These are phyloP conservation scores for Trypanosomatidae sp. DNA, from an alignment of 208 protist species.

Conservation along the genomic window DNA sequence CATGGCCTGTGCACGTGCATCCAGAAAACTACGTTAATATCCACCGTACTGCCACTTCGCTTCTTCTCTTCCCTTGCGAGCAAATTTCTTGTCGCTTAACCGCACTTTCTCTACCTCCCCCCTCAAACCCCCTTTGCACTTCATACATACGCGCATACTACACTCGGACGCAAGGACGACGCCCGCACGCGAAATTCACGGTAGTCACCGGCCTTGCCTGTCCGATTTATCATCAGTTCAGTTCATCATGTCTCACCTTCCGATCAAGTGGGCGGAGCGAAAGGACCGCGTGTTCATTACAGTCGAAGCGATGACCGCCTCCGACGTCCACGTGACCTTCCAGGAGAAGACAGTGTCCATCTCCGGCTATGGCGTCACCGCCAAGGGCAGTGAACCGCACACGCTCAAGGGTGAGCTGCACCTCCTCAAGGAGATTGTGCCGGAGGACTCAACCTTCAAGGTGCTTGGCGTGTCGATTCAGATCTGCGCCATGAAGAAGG, in stretches of 20 bases:
- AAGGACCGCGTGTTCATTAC: slow-evolving; percentile 89
- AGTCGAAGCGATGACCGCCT: slow-evolving; percentile 70
- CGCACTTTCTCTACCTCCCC: not conserved
- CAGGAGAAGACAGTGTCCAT: slow-evolving; percentile 75
- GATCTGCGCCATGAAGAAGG: slow-evolving; percentile 89
- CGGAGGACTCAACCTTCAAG: slow-evolving; percentile 82
- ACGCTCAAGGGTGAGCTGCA: slow-evolving; percentile 67
- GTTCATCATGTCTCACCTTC: slow-evolving; percentile 66
- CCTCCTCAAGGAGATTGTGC: slow-evolving; percentile 83
- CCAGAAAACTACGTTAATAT: not conserved
- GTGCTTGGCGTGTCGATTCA: slow-evolving; percentile 83
- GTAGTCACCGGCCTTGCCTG: not conserved
- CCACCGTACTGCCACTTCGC: not conserved
- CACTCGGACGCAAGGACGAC: not conserved
- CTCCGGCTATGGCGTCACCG: slow-evolving; percentile 72
- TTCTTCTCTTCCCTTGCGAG: not conserved
- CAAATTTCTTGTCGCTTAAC: not conserved
- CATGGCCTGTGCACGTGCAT: not conserved
- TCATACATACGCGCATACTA: not conserved
- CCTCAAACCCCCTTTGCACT: not conserved
- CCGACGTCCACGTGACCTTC: slow-evolving; percentile 78
- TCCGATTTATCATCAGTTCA: not conserved
- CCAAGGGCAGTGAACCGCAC: slow-evolving; percentile 58
- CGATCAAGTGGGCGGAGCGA: slow-evolving; percentile 91
- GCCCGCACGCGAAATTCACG: not conserved